Base-by-base conservation (phyloP, 805 yeast genomes). In the Osmozyma mogii region DNA sequence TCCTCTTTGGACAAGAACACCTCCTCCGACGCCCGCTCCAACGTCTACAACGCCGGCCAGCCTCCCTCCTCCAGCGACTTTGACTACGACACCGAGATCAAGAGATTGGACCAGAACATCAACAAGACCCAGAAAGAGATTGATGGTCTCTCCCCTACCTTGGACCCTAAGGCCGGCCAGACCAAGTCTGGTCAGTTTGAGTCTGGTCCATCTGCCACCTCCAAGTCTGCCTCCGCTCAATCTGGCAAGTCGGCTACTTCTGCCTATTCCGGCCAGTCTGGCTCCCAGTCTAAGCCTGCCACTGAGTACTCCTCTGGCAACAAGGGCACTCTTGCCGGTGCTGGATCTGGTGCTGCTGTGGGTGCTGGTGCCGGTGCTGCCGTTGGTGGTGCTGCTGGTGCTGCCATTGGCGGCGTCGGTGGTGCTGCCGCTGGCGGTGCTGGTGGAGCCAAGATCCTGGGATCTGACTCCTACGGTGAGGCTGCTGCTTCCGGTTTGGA, bases 71-170 rank as follows among this genome's bases (percentile, higher is more conserved):
- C 34, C 22, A 29, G 32, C 6, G 24, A 47, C 15, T 37, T 40
- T 22, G 49, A 47, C 34, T 49, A 50, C 37, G 48, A 47, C 6
- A 31, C 36, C n/a, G 49, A 51, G 28, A 30, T 49, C 24, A 31
- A 36, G 31, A 42, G 41, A 20, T 45, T 52, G 27, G 54, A 50
- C 40, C 27, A 37, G 25, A 47, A 46, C 32, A 50, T 52, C 16
- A 47, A 40, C 17, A 32, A 38, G 15, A 50, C 58, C 9, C 52
- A 52, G 35, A 35, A 30, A 9, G 54, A 52, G 27, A 46, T 51
- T 12, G 48, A 45, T 12, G 35, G 33, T 3, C n/a, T n/a, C n/a
- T n/a, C n/a, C n/a, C n/a, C n/a, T n/a, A n/a, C n/a, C n/a, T n/a
- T n/a, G n/a, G n/a, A n/a, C n/a, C n/a, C n/a, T n/a, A n/a, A n/a